These are phyloP conservation scores for Globisporangium mamillatum DNA, from an alignment of 352 stramenopile genomes.

Conservation along the genomic window DNA sequence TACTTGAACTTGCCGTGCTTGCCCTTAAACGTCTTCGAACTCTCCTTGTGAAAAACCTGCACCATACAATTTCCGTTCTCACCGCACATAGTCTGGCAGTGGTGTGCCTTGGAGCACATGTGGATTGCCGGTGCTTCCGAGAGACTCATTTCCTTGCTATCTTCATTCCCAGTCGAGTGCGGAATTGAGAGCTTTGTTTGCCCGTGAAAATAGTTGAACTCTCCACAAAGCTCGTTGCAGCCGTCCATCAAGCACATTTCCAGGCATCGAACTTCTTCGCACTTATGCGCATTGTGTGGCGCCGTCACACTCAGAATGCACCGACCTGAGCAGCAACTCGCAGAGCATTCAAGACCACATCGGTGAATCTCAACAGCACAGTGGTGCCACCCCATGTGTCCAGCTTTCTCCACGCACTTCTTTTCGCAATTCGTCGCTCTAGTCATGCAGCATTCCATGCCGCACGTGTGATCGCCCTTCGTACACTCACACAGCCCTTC, in stretches of 20 bases:
- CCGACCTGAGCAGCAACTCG: conserved; percentile 30
- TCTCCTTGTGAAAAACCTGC: conserved; percentile 67
- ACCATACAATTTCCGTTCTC: conserved; percentile 64
- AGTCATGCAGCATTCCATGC: conserved; percentile 33
- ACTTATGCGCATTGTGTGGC: background rate
- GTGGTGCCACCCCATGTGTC: conserved; percentile 43
- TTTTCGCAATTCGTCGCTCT: conserved; percentile 51
- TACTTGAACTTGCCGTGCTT: conserved; percentile 61
- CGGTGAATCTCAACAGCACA: conserved; percentile 56
- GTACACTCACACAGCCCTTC: conserved; percentile 61
- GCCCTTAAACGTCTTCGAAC: conserved; percentile 59
- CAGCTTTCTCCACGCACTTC: conserved; percentile 42
- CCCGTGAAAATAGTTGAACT: conserved; percentile 64
- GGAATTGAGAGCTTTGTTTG: conserved; percentile 37
- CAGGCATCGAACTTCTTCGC: conserved; percentile 5
- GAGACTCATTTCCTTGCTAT: conserved; percentile 26
- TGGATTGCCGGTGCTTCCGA: conserved; percentile 47
- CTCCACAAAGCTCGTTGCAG: conserved; percentile 47
- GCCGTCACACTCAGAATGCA: conserved; percentile 56
- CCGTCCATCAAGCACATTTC: conserved; percentile 56
- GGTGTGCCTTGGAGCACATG: conserved; percentile 55
- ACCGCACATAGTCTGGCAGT: conserved; percentile 49
- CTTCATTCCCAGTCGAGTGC: conserved; percentile 41
- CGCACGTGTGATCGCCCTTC: conserved; percentile 67
- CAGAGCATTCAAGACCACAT: conserved; percentile 51